These are phyloP conservation scores for Pyrenophora tritici-repentis DNA, from an alignment of 2,329 filamentous ascomycete genomes.

Conservation along the genomic window DNA sequence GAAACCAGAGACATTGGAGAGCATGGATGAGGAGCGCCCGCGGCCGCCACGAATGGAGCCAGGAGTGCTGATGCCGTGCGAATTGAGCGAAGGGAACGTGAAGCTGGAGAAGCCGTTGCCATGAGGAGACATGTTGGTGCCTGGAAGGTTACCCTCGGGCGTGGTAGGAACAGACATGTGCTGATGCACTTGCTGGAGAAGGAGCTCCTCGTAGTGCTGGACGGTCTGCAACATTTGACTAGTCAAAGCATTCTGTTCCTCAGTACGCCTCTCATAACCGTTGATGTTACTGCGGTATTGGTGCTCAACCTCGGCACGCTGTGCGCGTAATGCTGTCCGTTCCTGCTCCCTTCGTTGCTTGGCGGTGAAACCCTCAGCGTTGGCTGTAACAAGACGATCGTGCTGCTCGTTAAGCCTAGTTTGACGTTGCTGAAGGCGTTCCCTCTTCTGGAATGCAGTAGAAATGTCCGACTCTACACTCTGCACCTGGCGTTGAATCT, in stretches of 20 bases:
- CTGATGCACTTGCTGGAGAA: constrained; percentile 47
- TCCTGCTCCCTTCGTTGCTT: constrained; percentile 56
- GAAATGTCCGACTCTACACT: constrained; percentile 67
- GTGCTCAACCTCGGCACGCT: constrained; percentile 43
- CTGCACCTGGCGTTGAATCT: constrained; percentile 67
- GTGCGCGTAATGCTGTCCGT: constrained; percentile 44
- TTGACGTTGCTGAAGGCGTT: constrained; percentile 73
- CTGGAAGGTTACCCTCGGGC: constrained; percentile 65
- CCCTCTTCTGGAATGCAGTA: constrained; percentile 68
- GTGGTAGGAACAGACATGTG: constrained; percentile 54
- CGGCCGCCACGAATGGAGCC: constrained; percentile 47
- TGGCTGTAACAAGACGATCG: constrained; percentile 71
- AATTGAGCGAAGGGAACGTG: constrained; percentile 43
- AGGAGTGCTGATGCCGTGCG: constrained; percentile 39
- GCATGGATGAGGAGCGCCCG: constrained; percentile 58
- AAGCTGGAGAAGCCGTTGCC: constrained; percentile 44
- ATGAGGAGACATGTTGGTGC: constrained; percentile 51
- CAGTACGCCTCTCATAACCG: constrained; percentile 45
- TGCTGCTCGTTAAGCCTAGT: constrained; percentile 75
- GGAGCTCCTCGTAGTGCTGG: constrained; percentile 48
- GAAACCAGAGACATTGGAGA: constrained; percentile 57
- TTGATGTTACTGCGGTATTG: constrained; percentile 48
- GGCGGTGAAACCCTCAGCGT: constrained; percentile 67
- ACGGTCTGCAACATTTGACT: constrained; percentile 44
- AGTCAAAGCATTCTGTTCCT: constrained; percentile 45